Conservation (phyloP, 2,329 filamentous ascomycete genomes). For the Aureobasidium mangrovei region DNA sequence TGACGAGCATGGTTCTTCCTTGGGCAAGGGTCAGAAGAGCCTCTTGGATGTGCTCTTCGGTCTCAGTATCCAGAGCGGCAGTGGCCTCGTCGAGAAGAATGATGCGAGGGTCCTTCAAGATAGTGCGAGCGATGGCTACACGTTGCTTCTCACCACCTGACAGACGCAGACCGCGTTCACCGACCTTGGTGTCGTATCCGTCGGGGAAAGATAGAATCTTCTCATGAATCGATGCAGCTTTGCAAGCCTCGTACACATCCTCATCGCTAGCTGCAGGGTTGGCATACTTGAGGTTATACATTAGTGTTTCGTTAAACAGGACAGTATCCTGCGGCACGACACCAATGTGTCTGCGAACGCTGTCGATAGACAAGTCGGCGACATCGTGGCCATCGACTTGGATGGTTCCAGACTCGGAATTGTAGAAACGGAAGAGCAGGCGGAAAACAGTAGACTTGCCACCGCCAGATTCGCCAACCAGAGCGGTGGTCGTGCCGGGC, state of each 20-base stretch:
- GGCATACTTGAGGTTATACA: slow-evolving; percentile 91
- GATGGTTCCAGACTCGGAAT: slow-evolving; percentile 69
- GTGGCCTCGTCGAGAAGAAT: slow-evolving; percentile 92
- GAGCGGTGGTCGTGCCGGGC: slow-evolving; percentile 87
- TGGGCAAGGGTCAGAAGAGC: slow-evolving; percentile 73
- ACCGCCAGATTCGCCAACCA: slow-evolving; percentile 93
- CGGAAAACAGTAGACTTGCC: slow-evolving; percentile 97
- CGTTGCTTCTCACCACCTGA: slow-evolving; percentile 91
- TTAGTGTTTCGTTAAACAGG: slow-evolving; percentile 85
- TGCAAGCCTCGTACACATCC: slow-evolving; percentile 72
- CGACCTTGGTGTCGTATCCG: slow-evolving; percentile 80
- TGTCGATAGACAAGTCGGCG: slow-evolving; percentile 81
- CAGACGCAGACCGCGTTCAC: slow-evolving; percentile 76
- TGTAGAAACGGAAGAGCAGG: slow-evolving; percentile 94
- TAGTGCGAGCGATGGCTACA: slow-evolving; percentile 85
- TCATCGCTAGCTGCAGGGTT: slow-evolving; percentile 73
- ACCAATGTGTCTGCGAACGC: slow-evolving; percentile 81
- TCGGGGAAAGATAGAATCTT: slow-evolving; percentile 85
- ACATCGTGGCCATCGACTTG: slow-evolving; percentile 79
- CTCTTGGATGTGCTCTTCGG: slow-evolving; percentile 85
- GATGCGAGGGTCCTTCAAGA: slow-evolving; percentile 83
- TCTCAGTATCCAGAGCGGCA: slow-evolving; percentile 82
- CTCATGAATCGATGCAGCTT: slow-evolving; percentile 84
- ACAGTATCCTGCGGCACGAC: slow-evolving; percentile 96
- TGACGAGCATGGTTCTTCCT: slow-evolving; percentile 87